These are phyloP conservation scores for Volutella citrinella DNA, from an alignment of 2,329 filamentous ascomycete species.

Conservation along the genomic window DNA sequence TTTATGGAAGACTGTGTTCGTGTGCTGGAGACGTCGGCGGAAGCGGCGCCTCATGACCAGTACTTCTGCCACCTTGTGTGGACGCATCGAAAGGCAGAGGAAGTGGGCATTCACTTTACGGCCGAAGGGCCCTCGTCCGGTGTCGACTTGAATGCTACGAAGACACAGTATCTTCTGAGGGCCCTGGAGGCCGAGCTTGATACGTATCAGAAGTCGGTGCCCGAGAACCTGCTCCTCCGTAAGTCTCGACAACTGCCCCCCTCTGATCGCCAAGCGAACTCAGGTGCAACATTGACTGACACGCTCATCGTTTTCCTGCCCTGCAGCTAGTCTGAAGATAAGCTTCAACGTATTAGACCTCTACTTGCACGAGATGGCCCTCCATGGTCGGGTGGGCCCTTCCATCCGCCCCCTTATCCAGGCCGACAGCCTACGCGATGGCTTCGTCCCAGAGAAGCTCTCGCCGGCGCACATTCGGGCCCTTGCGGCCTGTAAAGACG, in stretches of 20 bases:
- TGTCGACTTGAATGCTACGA: slow-evolving; percentile 57
- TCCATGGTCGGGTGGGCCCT: no score
- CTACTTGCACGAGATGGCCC: slow-evolving; percentile 73
- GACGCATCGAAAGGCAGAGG: slow-evolving; percentile 63
- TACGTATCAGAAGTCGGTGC: slow-evolving; percentile 54
- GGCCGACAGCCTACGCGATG: slow-evolving; percentile 42
- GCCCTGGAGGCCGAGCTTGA: slow-evolving; percentile 64
- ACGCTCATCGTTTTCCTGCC: slow-evolving; percentile 5
- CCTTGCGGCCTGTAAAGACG: slow-evolving; percentile 62
- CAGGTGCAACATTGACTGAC: slow-evolving; percentile 10
- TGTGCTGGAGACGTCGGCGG: slow-evolving; percentile 49
- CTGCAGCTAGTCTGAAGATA: slow-evolving; percentile 57
- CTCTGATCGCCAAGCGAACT: background rate
- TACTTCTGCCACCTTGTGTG: slow-evolving; percentile 58
- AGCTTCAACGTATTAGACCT: slow-evolving; percentile 64
- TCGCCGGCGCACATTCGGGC: slow-evolving; percentile 60
- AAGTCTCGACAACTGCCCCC: slow-evolving; percentile 33
- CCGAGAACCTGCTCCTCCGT: slow-evolving; percentile 54
- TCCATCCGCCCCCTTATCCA: slow-evolving; percentile 60
- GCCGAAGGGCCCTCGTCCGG: slow-evolving; percentile 60
- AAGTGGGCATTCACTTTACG: slow-evolving; percentile 63
- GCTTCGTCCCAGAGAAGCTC: slow-evolving; percentile 39
- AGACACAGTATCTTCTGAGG: slow-evolving; percentile 62
- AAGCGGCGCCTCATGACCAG: slow-evolving; percentile 54
- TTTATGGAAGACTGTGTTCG: slow-evolving; percentile 61